phyloP scores from a whole-genome alignment of 2,329 filamentous ascomycete species.

The Biscogniauxia sp. region DNA sequence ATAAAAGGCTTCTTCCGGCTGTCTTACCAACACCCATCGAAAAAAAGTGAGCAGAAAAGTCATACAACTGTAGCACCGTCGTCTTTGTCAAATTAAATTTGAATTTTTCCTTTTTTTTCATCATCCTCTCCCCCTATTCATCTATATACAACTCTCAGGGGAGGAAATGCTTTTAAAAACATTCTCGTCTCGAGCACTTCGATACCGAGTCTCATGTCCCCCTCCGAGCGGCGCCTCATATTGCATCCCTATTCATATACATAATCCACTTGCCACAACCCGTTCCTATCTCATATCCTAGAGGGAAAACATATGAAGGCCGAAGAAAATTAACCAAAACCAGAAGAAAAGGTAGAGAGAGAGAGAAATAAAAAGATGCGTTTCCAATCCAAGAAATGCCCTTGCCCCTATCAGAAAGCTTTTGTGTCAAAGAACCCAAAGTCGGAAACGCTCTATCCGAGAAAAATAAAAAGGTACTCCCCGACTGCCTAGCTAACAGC shows the following conservation, averaged over 20 bases:
- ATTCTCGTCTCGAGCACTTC: constrained; percentile 37
- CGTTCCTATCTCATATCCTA: neutral
- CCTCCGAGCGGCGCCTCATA: constrained; percentile 19
- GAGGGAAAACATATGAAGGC: neutral
- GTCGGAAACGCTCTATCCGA: neutral
- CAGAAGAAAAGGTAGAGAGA: neutral
- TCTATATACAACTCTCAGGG: constrained; percentile 27
- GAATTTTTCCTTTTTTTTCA: constrained; percentile 7
- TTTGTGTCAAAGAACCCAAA: neutral
- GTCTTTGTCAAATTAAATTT: constrained; percentile 1
- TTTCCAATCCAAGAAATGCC: neutral
- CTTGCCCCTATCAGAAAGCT: neutral
- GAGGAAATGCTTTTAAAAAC: constrained; percentile 14
- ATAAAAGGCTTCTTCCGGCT: no score
- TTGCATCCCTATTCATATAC: neutral
- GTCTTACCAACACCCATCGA: no score
- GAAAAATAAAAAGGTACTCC: neutral
- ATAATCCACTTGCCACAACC: neutral
- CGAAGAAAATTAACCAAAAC: neutral
- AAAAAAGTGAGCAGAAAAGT: no score
- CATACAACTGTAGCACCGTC: no score
- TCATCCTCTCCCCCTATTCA: constrained; percentile 22
- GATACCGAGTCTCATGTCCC: constrained; percentile 29
- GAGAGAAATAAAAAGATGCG: neutral
- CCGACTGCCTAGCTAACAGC: neutral